Evolutionary conservation across 805 yeast species (phyloP).

Genomic region (Metschnikowia kunwiensis): DNA sequence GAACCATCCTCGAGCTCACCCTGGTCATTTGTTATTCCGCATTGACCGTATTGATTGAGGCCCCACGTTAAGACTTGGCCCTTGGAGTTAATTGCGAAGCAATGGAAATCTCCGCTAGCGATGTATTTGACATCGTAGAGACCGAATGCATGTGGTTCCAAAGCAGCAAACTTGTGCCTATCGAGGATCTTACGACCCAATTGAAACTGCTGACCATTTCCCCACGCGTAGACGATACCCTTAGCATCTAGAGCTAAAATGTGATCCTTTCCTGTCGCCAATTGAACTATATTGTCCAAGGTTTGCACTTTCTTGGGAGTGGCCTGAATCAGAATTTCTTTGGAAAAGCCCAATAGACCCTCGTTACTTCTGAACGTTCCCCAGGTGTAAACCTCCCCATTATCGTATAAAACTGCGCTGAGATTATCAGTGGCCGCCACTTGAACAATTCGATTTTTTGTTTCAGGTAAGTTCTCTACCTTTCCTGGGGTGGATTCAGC

Average conservation of each 20-base stretch:
- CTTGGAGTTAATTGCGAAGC: constrained; percentile 80
- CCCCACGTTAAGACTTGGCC: constrained; percentile 89
- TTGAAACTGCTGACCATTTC: constrained; percentile 91
- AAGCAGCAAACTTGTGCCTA: constrained; percentile 67
- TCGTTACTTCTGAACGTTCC: constrained; percentile 95
- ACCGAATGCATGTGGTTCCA: constrained; percentile 83
- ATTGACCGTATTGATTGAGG: constrained; percentile 93
- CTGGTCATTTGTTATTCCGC: constrained; percentile 63
- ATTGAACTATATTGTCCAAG: constrained; percentile 67
- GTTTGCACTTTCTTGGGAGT: constrained; percentile 62
- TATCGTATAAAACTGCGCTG: constrained; percentile 72
- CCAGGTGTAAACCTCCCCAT: constrained; percentile 95
- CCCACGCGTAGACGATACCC: constrained; percentile 95
- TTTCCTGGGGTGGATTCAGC: constrained; percentile 83
- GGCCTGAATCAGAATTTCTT: constrained; percentile 58
- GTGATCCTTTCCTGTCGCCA: constrained; percentile 94
- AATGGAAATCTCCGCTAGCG: constrained; percentile 93
- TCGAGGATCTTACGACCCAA: constrained; percentile 83
- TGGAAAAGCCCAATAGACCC: constrained; percentile 82
- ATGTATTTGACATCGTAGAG: constrained; percentile 73
- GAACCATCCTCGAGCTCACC: constrained; percentile 83
- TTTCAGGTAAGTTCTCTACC: constrained; percentile 65
- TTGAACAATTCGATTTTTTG: constrained; percentile 57
- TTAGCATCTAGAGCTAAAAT: constrained; percentile 74
- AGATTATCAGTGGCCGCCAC: constrained; percentile 90